Conservation (phyloP, 2,329 filamentous ascomycete genomes). For the Thelonectria olida region DNA sequence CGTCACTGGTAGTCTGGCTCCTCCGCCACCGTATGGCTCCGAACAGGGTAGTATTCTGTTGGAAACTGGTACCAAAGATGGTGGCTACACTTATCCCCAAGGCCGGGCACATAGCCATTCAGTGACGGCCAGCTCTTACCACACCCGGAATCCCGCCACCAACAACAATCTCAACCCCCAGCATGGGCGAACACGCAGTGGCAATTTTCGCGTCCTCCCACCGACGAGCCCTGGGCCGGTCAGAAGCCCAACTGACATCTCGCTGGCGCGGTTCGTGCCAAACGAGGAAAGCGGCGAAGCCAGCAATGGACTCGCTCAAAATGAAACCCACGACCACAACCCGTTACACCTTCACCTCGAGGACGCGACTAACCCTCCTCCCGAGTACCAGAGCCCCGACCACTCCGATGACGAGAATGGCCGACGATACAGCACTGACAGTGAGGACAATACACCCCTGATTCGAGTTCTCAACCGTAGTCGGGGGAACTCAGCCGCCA, state of each 20-base stretch:
- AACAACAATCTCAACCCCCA: slow-evolving; percentile 62
- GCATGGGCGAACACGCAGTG: slow-evolving; percentile 79
- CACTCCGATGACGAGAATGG: slow-evolving; percentile 68
- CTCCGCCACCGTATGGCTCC: slow-evolving; percentile 94
- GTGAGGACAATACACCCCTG: slow-evolving; percentile 64
- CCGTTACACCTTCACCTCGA: slow-evolving; percentile 55
- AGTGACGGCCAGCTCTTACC: slow-evolving; percentile 47
- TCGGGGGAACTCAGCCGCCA: slow-evolving; percentile 59
- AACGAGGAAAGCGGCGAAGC: slow-evolving; percentile 76
- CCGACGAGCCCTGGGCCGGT: slow-evolving; percentile 89
- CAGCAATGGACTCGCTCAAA: slow-evolving; percentile 40
- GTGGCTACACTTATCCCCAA: slow-evolving; percentile 57
- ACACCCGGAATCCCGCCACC: slow-evolving; percentile 53
- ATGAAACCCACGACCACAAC: slow-evolving; percentile 47
- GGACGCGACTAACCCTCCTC: slow-evolving; percentile 70
- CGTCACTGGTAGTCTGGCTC: slow-evolving; percentile 93
- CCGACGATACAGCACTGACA: slow-evolving; percentile 66
- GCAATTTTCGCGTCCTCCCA: slow-evolving; percentile 78
- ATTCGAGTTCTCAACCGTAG: slow-evolving; percentile 61
- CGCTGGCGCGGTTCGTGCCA: slow-evolving; percentile 83
- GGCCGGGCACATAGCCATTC: slow-evolving; percentile 59
- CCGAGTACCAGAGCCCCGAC: slow-evolving; percentile 75
- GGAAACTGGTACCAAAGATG: slow-evolving; percentile 80
- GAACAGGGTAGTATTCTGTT: slow-evolving; percentile 96
- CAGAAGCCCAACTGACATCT: slow-evolving; percentile 94